Percentiles rank a stretch among this genome's conserved stretches.
phyloP scores from a whole-genome alignment of 768 basidiomycete species.

The Cubamyces lactineus region DNA sequence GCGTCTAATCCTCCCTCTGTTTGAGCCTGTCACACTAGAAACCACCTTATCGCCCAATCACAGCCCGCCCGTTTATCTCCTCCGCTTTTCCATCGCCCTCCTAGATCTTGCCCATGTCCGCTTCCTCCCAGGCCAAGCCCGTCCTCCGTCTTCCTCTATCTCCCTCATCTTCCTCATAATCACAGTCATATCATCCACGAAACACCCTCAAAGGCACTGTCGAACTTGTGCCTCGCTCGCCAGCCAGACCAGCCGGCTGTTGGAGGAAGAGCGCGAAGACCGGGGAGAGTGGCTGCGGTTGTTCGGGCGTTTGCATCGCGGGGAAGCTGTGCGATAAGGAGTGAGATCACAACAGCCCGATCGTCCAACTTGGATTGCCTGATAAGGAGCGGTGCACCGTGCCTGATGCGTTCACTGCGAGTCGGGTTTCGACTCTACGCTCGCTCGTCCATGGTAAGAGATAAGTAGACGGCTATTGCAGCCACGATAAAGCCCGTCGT shows the following conservation, averaged over 20 bases:
- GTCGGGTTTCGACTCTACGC: neutral
- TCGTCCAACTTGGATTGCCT: constrained; percentile 16
- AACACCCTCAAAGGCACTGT: too few relatives aligned
- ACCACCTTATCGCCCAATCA: constrained; percentile 23
- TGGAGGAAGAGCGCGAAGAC: too few relatives aligned
- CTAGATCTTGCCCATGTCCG: constrained; percentile 12
- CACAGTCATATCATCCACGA: neutral
- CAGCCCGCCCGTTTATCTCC: constrained; percentile 16
- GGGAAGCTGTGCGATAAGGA: constrained; percentile 21
- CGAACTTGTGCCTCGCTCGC: too few relatives aligned
- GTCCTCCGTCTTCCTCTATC: neutral
- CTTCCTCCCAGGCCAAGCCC: constrained; percentile 10
- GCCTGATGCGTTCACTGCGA: neutral
- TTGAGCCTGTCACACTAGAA: neutral
- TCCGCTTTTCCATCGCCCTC: neutral
- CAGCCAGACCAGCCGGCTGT: too few relatives aligned
- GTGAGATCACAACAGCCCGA: constrained; percentile 6
- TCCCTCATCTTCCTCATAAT: neutral
- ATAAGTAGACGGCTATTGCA: too few relatives aligned
- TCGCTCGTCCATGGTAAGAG: too few relatives aligned
- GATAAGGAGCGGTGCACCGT: constrained; percentile 9
- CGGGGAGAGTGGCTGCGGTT: neutral
- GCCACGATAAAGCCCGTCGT: neutral
- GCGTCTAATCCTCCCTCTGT: neutral
- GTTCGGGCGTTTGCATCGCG: neutral